Conservation (phyloP, 345 rosid genomes). For the Turnera subulata region DNA sequence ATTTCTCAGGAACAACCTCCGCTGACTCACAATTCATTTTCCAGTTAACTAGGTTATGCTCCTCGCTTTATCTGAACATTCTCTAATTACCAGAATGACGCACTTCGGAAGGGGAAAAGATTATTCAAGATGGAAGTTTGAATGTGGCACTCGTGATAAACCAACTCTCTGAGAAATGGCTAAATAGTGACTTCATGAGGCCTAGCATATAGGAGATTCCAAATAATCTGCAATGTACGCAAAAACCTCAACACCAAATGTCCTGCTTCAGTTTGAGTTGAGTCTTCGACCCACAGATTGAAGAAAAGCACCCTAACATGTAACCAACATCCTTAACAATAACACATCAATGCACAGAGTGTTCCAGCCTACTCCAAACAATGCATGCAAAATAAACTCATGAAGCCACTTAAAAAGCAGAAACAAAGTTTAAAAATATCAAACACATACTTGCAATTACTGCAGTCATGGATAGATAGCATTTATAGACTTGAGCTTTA, state of each 20-base stretch:
- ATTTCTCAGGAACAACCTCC: slow-evolving; percentile 1
- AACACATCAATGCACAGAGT: neutral
- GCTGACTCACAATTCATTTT: slow-evolving; percentile 1
- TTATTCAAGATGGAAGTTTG: neutral
- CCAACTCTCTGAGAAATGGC: slow-evolving; percentile 6
- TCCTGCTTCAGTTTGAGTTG: slow-evolving; percentile 26
- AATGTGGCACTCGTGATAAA: neutral
- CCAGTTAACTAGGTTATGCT: neutral
- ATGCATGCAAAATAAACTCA: too few relatives aligned
- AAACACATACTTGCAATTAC: too few relatives aligned
- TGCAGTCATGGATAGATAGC: too few relatives aligned
- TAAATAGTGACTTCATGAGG: slow-evolving; percentile 13
- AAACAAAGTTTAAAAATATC: too few relatives aligned
- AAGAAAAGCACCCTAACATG: slow-evolving; percentile 41
- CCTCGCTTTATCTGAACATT: neutral
- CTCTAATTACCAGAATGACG: neutral
- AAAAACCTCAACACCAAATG: slow-evolving; percentile 30
- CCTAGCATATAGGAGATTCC: slow-evolving; percentile 17
- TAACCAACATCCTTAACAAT: slow-evolving; percentile 15
- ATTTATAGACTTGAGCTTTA: too few relatives aligned
- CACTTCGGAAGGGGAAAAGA: neutral
- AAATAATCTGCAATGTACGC: slow-evolving; percentile 26
- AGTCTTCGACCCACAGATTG: slow-evolving; percentile 39
- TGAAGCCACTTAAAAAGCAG: too few relatives aligned
- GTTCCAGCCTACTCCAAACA: too few relatives aligned